Evolutionary conservation across 2,329 filamentous ascomycete species (phyloP).

Genomic region (Stromatinia cepivora): DNA sequence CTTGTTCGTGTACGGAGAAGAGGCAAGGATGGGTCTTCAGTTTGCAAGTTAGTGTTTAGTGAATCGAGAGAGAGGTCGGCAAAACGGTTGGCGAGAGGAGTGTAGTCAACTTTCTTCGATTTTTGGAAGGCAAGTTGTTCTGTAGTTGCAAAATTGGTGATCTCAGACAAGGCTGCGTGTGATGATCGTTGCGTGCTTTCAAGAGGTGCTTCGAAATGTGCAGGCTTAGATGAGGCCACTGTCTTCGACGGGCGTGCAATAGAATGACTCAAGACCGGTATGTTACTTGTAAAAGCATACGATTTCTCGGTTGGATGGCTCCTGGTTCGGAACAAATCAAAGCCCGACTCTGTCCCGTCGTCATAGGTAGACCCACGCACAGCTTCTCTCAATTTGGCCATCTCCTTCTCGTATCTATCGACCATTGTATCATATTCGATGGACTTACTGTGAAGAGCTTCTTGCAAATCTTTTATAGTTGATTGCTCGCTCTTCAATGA

Average conservation of each 20-base stretch:
- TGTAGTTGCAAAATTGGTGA: conserved; percentile 32
- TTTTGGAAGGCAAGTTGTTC: conserved; percentile 31
- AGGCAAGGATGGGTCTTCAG: conserved; percentile 29
- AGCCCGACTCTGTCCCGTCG: background rate
- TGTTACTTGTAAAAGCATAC: conserved; percentile 29
- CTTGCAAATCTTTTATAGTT: conserved; percentile 27
- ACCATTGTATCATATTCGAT: conserved; percentile 31
- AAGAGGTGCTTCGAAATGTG: conserved; percentile 25
- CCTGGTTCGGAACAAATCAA: conserved; percentile 15
- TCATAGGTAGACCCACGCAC: conserved; percentile 1
- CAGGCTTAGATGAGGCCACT: conserved; percentile 23
- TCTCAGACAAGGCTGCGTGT: conserved; percentile 36
- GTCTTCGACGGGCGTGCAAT: conserved; percentile 31
- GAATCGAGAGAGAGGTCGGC: conserved; percentile 30
- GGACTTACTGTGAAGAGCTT: conserved; percentile 28
- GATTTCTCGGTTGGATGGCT: conserved; percentile 18
- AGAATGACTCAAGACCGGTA: conserved; percentile 30
- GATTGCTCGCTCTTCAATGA: conserved; percentile 44
- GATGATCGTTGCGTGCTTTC: conserved; percentile 25
- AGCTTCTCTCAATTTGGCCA: conserved; percentile 26
- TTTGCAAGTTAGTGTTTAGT: conserved; percentile 28
- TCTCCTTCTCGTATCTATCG: conserved; percentile 29
- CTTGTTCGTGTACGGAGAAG: conserved; percentile 25
- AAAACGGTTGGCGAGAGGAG: conserved; percentile 31
- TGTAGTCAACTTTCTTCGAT: conserved; percentile 34